Evolutionary conservation across 306 rosid species (phyloP).

Genomic region (Datisca glomerata): DNA sequence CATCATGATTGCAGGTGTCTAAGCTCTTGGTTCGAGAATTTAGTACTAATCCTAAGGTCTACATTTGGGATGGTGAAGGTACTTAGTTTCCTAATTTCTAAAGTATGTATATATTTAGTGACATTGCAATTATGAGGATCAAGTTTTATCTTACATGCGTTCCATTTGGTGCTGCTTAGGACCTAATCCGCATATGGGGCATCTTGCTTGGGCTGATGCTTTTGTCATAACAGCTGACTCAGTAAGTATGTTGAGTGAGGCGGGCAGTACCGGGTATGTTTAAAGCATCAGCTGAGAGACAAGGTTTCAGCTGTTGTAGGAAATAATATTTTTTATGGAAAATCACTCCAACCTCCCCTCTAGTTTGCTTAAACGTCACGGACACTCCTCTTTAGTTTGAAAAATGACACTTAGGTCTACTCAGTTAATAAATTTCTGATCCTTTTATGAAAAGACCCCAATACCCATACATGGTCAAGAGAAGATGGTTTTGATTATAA

Average conservation of each 20-base stretch:
- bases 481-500: no score
- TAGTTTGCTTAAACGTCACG: no score
- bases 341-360: no score
- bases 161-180: conserved; percentile 25
- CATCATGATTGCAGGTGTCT: conserved; percentile 43
- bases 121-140: no score
- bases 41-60: conserved; percentile 53
- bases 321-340: conserved; percentile 9
- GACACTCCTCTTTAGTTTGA: no score
- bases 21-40: conserved; percentile 43
- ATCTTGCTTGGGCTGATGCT: conserved; percentile 83
- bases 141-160: conserved; percentile 1
- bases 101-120: conserved; percentile 1
- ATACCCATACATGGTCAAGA: no score
- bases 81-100: conserved; percentile 15
- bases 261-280: conserved; percentile 87
- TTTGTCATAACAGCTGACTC: conserved; percentile 90
- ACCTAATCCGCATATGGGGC: conserved; percentile 74
- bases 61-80: conserved; percentile 92
- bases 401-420: no score
- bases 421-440: no score
- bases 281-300: conserved; percentile 8
- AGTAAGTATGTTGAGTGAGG: conserved; percentile 93
- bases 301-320: conserved; percentile 1
- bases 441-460: no score